phyloP scores from a whole-genome alignment of 129 eudicot genomes.

The Logfia minima region DNA sequence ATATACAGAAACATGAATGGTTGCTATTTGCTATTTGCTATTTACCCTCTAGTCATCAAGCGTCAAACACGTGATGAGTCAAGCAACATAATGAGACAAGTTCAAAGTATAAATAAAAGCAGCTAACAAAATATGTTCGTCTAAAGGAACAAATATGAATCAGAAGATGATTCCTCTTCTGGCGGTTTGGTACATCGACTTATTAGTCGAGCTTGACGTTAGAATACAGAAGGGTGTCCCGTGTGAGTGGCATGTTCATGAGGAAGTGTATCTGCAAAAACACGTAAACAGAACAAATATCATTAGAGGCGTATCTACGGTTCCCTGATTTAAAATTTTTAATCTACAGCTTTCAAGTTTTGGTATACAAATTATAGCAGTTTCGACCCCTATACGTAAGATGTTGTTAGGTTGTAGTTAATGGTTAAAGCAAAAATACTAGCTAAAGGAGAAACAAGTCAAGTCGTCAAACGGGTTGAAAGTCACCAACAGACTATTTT shows the following conservation, averaged over 20 bases:
- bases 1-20: background rate
- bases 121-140: background rate
- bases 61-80: background rate
- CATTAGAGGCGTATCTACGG: background rate
- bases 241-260: conserved; percentile 71
- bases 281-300: background rate
- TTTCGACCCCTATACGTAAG: no score
- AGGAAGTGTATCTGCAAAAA: conserved; percentile 58
- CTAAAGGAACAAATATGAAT: background rate
- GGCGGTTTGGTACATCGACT: background rate
- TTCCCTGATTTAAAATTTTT: no score
- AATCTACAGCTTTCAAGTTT: no score
- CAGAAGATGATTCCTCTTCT: conserved; percentile 7
- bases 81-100: background rate
- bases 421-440: background rate
- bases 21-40: conserved; percentile 9
- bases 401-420: background rate
- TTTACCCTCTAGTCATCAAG: conserved; percentile 14
- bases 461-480: background rate
- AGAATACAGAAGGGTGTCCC: conserved; percentile 78
- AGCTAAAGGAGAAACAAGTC: background rate
- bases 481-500: background rate
- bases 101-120: background rate
- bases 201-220: conserved; percentile 80
- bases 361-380: no score